Conservation (phyloP, 1,139 yeast genomes). For the Saccharomyces hybrid region DNA sequence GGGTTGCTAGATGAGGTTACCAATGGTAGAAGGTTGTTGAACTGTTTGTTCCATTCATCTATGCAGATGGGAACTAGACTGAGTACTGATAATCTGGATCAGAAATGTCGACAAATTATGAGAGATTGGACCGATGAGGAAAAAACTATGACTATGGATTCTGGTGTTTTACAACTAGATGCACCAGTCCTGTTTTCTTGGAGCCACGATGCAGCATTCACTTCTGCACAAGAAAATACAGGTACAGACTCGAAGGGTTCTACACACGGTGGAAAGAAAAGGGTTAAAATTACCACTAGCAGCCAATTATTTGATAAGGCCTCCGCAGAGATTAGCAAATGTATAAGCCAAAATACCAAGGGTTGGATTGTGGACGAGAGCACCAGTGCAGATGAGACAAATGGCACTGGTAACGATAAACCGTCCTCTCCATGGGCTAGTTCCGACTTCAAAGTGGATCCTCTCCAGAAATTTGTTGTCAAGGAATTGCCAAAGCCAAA, state of each 20-base stretch:
- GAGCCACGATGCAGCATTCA: constrained; percentile 13
- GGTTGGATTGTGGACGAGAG: not conserved
- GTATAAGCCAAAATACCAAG: not conserved
- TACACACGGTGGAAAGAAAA: not conserved
- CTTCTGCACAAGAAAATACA: not conserved
- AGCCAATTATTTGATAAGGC: constrained; percentile 14
- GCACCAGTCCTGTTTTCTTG: constrained; percentile 25
- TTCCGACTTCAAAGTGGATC: constrained; percentile 25
- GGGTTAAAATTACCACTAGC: constrained; percentile 13
- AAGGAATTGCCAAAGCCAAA: constrained; percentile 21
- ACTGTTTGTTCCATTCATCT: constrained; percentile 11
- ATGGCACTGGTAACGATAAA: constrained; percentile 5
- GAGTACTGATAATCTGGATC: constrained; percentile 1
- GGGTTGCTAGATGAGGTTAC: constrained; percentile 20
- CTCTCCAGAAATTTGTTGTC: constrained; percentile 25
- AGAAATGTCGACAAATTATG: constrained; percentile 9
- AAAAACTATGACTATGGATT: constrained; percentile 9
- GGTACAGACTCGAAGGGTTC: not conserved
- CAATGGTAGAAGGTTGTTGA: constrained; percentile 22
- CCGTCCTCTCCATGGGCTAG: constrained; percentile 5
- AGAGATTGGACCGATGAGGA: constrained; percentile 22
- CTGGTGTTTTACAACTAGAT: constrained; percentile 13
- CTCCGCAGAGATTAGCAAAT: constrained; percentile 7
- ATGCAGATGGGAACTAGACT: not conserved
- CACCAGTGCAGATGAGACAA: not conserved